Conservation (phyloP, 441 rosid genomes). For the Arabidopsis hybrid region DNA sequence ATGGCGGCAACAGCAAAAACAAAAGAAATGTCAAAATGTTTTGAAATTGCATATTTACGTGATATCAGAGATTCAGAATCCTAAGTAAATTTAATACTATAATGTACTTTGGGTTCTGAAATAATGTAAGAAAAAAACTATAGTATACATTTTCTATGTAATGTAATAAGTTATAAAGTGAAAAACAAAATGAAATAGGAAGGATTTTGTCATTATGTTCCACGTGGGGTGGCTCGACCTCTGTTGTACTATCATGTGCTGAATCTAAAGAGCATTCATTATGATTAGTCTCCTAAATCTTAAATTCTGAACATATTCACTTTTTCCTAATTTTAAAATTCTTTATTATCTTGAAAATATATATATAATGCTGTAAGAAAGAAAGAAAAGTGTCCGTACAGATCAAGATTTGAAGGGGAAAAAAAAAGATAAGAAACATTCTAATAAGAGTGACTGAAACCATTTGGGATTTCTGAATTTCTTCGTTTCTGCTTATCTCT, state of each 20-base stretch:
- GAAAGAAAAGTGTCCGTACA: background rate
- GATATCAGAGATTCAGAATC: background rate
- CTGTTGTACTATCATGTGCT: slow-evolving; percentile 44
- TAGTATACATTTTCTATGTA: background rate
- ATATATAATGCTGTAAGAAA: background rate
- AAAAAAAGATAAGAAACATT: slow-evolving; percentile 12
- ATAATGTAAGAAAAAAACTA: background rate
- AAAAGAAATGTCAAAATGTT: background rate
- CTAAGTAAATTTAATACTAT: background rate
- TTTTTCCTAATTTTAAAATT: background rate
- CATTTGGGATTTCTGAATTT: slow-evolving; percentile 27
- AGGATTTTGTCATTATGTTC: slow-evolving; percentile 45
- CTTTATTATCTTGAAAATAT: background rate
- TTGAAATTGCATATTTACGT: background rate
- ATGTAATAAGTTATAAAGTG: background rate
- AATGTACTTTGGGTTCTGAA: too few relatives aligned
- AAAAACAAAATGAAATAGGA: background rate
- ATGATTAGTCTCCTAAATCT: slow-evolving; percentile 26
- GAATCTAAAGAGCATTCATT: slow-evolving; percentile 46
- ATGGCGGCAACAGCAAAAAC: background rate
- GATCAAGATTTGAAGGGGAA: slow-evolving; percentile 1
- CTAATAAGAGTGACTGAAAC: slow-evolving; percentile 31
- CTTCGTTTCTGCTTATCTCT: slow-evolving; percentile 15
- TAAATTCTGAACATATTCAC: slow-evolving; percentile 13
- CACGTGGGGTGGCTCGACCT: slow-evolving; percentile 48